These are phyloP conservation scores for Sarcocystis neurona DNA, from an alignment of 169 alveolate genomes.

Conservation along the genomic window DNA sequence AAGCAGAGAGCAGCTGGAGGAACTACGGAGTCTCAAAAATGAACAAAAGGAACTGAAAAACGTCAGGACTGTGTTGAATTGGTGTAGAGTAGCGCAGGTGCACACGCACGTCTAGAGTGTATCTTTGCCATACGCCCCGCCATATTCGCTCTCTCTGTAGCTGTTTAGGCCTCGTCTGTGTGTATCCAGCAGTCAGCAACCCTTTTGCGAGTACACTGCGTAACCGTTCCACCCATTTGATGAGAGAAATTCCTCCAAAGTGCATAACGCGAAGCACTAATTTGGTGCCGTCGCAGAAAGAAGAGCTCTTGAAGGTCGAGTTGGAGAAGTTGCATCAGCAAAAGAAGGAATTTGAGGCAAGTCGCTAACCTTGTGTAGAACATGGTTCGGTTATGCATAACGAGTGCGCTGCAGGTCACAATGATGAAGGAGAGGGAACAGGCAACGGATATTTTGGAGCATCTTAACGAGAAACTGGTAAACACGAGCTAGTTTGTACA, in stretches of 20 bases:
- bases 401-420: background rate
- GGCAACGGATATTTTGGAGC: background rate
- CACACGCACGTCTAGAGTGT: no score
- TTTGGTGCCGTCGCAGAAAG: background rate
- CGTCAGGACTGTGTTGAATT: background rate
- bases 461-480: background rate
- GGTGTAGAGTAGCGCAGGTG: background rate
- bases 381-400: background rate
- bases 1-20: background rate
- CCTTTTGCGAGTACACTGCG: no score
- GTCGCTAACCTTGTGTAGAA: background rate
- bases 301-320: no score
- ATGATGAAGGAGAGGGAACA: background rate
- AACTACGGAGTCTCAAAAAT: slow-evolving; percentile 1
- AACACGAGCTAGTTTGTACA: background rate
- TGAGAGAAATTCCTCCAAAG: no score
- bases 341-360: slow-evolving; percentile 6
- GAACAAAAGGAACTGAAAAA: background rate
- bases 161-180: no score
- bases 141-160: no score
- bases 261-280: background rate
- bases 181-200: no score
- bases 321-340: no score
- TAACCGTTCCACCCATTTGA: no score
- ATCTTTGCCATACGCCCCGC: no score